These are phyloP conservation scores for Furcasterigmium furcatum DNA, from an alignment of 2,329 filamentous ascomycete species.

Conservation along the genomic window DNA sequence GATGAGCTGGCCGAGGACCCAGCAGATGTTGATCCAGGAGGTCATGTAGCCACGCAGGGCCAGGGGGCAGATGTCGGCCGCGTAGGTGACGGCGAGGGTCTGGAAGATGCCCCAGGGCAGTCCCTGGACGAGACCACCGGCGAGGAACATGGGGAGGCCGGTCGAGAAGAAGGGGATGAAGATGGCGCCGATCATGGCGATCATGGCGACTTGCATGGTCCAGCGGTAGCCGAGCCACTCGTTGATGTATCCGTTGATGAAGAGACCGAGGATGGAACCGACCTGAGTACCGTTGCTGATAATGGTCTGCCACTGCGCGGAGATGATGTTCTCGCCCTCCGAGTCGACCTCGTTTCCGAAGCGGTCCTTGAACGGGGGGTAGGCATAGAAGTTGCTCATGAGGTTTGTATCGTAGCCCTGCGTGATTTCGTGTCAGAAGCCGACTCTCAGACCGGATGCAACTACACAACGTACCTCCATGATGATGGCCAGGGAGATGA, in stretches of 20 bases:
- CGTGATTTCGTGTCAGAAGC: no score
- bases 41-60: constrained; percentile 43
- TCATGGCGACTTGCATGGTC: constrained; percentile 38
- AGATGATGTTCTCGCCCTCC: not conserved
- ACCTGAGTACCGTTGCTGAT: constrained; percentile 39
- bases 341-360: constrained; percentile 28
- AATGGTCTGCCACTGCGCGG: constrained; percentile 43
- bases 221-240: constrained; percentile 38
- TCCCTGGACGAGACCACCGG: constrained; percentile 34
- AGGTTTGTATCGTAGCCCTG: constrained; percentile 32
- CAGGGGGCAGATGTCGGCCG: constrained; percentile 40
- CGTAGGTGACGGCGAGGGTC: constrained; percentile 43
- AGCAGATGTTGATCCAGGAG: constrained; percentile 33
- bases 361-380: constrained; percentile 25
- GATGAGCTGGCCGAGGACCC: constrained; percentile 36
- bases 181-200: constrained; percentile 35
- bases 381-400: constrained; percentile 32
- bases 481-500: constrained; percentile 20
- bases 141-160: constrained; percentile 31
- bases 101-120: constrained; percentile 45
- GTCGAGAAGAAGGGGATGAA: constrained; percentile 44
- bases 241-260: constrained; percentile 42
- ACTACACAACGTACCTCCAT: constrained; percentile 20
- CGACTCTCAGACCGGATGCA: no score
- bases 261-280: constrained; percentile 45